Evolutionary conservation across 192 early-diverging fungal genomes (phyloP).

Genomic region (Coemansia sp.): DNA sequence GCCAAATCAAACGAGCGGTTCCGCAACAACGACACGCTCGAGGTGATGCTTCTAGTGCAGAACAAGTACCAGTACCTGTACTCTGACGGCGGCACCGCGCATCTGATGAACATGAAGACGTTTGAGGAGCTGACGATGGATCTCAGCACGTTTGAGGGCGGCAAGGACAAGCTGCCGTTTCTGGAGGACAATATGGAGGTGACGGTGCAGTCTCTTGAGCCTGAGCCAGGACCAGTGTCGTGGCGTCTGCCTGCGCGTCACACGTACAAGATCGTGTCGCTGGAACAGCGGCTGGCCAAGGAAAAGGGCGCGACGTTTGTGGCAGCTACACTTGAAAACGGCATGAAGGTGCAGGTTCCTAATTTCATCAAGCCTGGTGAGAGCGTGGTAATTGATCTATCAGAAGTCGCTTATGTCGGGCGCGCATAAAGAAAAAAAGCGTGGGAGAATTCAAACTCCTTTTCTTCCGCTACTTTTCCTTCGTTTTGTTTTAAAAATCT

Average conservation of each 20-base stretch:
- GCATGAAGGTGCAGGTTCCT: slow-evolving; percentile 69
- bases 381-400: slow-evolving; percentile 67
- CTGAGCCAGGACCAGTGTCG: slow-evolving; percentile 56
- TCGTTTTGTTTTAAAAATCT: no score
- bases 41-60: slow-evolving; percentile 66
- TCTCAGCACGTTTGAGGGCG: slow-evolving; percentile 60
- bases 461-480: background rate
- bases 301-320: slow-evolving; percentile 72
- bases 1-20: slow-evolving; percentile 66
- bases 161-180: slow-evolving; percentile 44
- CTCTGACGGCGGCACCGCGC: slow-evolving; percentile 56
- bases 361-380: slow-evolving; percentile 82
- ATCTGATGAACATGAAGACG: slow-evolving; percentile 67
- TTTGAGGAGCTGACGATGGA: slow-evolving; percentile 71
- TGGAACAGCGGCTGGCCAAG: slow-evolving; percentile 52
- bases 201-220: slow-evolving; percentile 58
- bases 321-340: slow-evolving; percentile 63
- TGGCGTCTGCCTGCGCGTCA: slow-evolving; percentile 62
- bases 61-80: slow-evolving; percentile 76
- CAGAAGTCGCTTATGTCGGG: slow-evolving; percentile 60
- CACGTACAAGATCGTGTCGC: slow-evolving; percentile 57
- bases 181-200: slow-evolving; percentile 57
- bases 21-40: slow-evolving; percentile 65
- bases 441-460: background rate
- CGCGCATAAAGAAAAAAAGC: slow-evolving; percentile 35